These are phyloP conservation scores for Trichoderma asperellum DNA, from an alignment of 2,329 filamentous ascomycete genomes.

Conservation along the genomic window DNA sequence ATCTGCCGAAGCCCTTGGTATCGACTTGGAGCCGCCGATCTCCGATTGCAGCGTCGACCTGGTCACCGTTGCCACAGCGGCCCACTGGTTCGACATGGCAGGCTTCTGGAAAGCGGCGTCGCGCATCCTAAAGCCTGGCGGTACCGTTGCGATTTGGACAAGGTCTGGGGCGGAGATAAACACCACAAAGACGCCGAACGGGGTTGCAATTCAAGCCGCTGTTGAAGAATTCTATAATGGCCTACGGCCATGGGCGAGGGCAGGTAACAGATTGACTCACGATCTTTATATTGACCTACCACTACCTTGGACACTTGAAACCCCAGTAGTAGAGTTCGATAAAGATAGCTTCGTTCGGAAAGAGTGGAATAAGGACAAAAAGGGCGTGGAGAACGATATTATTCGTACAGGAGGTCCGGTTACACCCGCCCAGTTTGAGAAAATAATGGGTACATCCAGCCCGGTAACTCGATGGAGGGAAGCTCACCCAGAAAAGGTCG, in stretches of 20 bases:
- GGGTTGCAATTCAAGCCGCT: background rate
- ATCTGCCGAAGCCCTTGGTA: background rate
- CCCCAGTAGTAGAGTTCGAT: conserved; percentile 45
- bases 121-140: conserved; percentile 53
- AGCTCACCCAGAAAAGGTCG: conserved; percentile 46
- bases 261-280: conserved; percentile 48
- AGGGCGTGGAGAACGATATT: background rate
- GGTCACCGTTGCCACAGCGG: conserved; percentile 49
- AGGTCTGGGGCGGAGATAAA: conserved; percentile 42
- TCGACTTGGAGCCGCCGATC: background rate
- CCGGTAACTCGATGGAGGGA: conserved; percentile 50
- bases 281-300: conserved; percentile 48
- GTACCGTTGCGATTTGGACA: conserved; percentile 58
- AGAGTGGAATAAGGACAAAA: conserved; percentile 44
- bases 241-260: conserved; percentile 32
- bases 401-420: conserved; percentile 28
- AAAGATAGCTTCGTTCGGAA: conserved; percentile 44
- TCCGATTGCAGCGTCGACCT: background rate
- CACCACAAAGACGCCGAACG: background rate
- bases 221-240: background rate
- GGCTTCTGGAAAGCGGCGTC: conserved; percentile 54
- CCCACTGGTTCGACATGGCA: conserved; percentile 63
- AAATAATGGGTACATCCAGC: conserved; percentile 45
- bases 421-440: conserved; percentile 42
- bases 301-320: conserved; percentile 54